Evolutionary conservation across 106 monocot genomes (phyloP), one percentile per base, ranked within the genome.

Genomic region (Narthecium ossifragum): DNA sequence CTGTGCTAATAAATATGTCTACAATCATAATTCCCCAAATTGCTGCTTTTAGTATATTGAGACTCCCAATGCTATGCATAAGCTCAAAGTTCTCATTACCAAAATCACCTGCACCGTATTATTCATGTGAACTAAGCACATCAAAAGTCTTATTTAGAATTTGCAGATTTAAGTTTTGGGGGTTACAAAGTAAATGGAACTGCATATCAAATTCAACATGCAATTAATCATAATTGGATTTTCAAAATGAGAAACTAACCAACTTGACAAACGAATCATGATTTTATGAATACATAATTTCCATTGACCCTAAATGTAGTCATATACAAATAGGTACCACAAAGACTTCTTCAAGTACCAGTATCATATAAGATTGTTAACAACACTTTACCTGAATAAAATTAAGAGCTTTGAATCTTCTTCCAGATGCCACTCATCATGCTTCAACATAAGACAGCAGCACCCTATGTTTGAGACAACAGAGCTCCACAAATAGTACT

Each of bases 61-160:
- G 80, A 27, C 66, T 63, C 37, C 90, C 76, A 65, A 96, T 80
- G 67, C 83, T 96, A 78, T 64, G 73, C 51, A 96, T 90, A 61
- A 96, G 57, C 60, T 86, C 75, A 57, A 96, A 78, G 78, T 96
- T 86, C 68, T 96, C 94, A 75, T 96, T 78, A 26, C 94, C 94
- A 75, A 78, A 96, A 71, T 96, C 94, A 71, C 94, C 86, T 94
- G 69, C 53, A 78, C 48, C 32, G 9, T 22, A 36, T 15, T 12
- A 2, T 21, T 26, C 15, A 46, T 28, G 13, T 39, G 18, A 55
- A 49, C 6, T 38, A 24, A 17, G 53, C 2, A 14, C 32, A 2
- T 27, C 17, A 25, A 18, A 51, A 71, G 31, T 36, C 4, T 39
- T 15, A 30, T 31, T 53, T 5, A 31, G 28, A 55, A 18, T 5